phyloP scores from a whole-genome alignment of 2,329 filamentous ascomycete species.

The Amylocarpus encephaloides region DNA sequence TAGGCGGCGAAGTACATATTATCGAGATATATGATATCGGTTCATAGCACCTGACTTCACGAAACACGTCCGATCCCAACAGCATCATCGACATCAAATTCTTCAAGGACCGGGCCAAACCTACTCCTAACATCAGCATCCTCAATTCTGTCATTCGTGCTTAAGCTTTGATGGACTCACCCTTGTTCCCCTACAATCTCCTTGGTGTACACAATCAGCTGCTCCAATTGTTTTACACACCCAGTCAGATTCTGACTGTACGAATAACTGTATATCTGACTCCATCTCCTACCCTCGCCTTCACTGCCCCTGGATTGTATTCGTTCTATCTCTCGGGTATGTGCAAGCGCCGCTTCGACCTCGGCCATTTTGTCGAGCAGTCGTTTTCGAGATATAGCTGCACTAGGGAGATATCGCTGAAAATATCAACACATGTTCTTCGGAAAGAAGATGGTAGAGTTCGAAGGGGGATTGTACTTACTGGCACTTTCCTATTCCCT shows the following conservation, averaged over 20 bases:
- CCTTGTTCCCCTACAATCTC: slow-evolving; percentile 50
- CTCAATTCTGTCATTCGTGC: neutral
- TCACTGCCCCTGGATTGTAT: slow-evolving; percentile 12
- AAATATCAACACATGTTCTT: neutral
- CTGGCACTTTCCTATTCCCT: slow-evolving; percentile 42
- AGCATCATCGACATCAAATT: too few relatives aligned
- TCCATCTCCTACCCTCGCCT: slow-evolving; percentile 41
- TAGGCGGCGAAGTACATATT: too few relatives aligned
- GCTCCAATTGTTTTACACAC: slow-evolving; percentile 46
- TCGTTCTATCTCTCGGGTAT: slow-evolving; percentile 4
- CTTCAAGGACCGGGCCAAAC: too few relatives aligned
- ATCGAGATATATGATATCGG: too few relatives aligned
- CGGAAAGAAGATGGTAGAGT: neutral
- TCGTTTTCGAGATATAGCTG: slow-evolving; percentile 46
- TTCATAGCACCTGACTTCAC: too few relatives aligned
- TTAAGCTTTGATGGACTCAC: slow-evolving; percentile 10
- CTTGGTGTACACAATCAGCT: slow-evolving; percentile 50
- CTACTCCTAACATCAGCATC: too few relatives aligned
- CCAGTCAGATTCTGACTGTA: slow-evolving; percentile 48
- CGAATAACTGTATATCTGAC: slow-evolving; percentile 50
- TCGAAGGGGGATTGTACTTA: slow-evolving; percentile 6
- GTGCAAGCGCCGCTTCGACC: slow-evolving; percentile 37
- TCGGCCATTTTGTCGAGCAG: slow-evolving; percentile 45
- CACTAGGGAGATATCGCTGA: slow-evolving; percentile 48
- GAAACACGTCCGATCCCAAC: too few relatives aligned